phyloP scores from a whole-genome alignment of 495 filamentous ascomycete species.

The Trichodelitschia bisporula region DNA sequence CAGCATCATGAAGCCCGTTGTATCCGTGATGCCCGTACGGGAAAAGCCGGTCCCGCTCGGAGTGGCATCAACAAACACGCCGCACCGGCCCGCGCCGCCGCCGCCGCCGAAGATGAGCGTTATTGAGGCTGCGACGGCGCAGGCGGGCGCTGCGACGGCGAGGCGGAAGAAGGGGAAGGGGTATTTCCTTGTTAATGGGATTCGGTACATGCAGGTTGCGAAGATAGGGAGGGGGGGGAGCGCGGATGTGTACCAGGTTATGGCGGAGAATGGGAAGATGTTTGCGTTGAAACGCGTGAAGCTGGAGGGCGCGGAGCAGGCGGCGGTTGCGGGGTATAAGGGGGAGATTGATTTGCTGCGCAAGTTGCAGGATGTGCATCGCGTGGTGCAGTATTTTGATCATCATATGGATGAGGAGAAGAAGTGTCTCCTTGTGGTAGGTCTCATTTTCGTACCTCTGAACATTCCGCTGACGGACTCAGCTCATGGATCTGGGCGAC shows the following conservation, averaged over 20 bases:
- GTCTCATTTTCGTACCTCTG: constrained; percentile 11
- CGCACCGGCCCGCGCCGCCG: constrained; percentile 39
- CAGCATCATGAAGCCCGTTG: no score
- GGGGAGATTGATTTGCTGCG: constrained; percentile 87
- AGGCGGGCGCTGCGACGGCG: constrained; percentile 51
- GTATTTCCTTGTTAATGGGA: constrained; percentile 69
- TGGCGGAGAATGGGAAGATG: constrained; percentile 87
- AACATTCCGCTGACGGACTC: neutral
- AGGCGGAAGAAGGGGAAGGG: constrained; percentile 40
- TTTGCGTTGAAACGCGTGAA: constrained; percentile 86
- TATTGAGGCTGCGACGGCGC: constrained; percentile 69
- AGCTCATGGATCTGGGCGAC: constrained; percentile 96
- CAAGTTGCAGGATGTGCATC: constrained; percentile 56
- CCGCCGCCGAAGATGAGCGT: constrained; percentile 89
- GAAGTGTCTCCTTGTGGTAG: constrained; percentile 56
- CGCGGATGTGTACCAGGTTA: constrained; percentile 82
- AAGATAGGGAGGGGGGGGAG: constrained; percentile 80
- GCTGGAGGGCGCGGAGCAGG: constrained; percentile 68
- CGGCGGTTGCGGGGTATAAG: constrained; percentile 68
- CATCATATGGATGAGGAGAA: constrained; percentile 83
- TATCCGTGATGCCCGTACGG: no score
- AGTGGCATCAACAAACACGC: constrained; percentile 57
- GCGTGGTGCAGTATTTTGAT: constrained; percentile 75
- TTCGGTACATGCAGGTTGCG: constrained; percentile 68
- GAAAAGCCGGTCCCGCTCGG: constrained; percentile 27